Evolutionary conservation across 2,329 filamentous ascomycete genomes (phyloP).

Genomic region (Sporothrix brunneoviolacea): DNA sequence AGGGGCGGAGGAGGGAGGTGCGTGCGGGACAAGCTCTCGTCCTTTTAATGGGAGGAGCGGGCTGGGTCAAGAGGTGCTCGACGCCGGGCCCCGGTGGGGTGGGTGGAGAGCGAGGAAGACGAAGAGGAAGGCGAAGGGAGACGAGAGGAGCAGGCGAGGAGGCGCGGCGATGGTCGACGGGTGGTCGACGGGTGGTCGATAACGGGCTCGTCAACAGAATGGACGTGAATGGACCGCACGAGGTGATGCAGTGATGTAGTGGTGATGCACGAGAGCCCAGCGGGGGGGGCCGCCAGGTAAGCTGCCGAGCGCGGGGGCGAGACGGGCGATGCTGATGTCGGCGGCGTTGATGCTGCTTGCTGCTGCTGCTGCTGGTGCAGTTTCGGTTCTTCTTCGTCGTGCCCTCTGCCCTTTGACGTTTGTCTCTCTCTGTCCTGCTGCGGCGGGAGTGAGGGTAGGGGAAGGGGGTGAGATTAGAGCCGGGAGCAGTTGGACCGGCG

Average conservation of each 20-base stretch:
- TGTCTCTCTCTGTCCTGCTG: too few species aligned
- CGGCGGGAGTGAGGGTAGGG: too few species aligned
- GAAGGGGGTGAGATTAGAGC: background rate
- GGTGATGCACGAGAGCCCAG: background rate
- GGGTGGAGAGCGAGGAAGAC: constrained; percentile 1
- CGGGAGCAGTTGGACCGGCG: background rate
- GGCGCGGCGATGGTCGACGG: background rate
- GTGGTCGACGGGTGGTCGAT: background rate
- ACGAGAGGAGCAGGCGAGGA: background rate
- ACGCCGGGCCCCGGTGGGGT: constrained; percentile 1
- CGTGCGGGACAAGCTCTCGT: background rate
- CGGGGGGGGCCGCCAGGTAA: background rate
- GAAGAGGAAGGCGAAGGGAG: background rate
- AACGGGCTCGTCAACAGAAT: background rate
- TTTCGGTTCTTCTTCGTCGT: background rate
- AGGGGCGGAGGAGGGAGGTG: background rate
- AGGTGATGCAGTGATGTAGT: too few species aligned
- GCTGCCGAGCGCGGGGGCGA: constrained; percentile 5
- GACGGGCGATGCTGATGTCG: background rate
- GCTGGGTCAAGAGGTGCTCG: background rate
- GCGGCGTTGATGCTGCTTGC: background rate
- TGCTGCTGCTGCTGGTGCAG: background rate
- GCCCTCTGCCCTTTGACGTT: too few species aligned
- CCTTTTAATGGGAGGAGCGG: background rate
- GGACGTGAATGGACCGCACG: background rate